Evolutionary conservation across 352 stramenopile genomes (phyloP).

Genomic region (Pythium folliculosum): DNA sequence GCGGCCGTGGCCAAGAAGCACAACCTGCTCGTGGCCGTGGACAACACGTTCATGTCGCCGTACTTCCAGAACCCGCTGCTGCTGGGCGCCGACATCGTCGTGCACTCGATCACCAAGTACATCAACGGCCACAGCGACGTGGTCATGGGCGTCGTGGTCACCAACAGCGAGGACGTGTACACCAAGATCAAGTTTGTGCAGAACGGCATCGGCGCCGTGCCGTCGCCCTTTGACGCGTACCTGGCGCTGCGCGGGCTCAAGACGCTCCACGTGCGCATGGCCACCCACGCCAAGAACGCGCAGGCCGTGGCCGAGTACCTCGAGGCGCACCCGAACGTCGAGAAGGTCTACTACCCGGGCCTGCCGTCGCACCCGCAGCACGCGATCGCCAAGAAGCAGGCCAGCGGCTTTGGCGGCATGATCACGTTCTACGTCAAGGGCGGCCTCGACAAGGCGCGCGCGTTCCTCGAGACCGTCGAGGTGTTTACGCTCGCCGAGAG

Average conservation of each 20-base stretch:
- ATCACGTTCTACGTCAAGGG: conserved; percentile 95
- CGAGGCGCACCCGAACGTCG: conserved; percentile 84
- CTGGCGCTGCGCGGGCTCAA: conserved; percentile 95
- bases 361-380: conserved; percentile 89
- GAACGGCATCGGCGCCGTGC: conserved; percentile 92
- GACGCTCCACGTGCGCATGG: conserved; percentile 94
- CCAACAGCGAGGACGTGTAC: conserved; percentile 92
- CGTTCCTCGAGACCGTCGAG: conserved; percentile 92
- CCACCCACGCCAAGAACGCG: conserved; percentile 94
- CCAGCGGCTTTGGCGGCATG: conserved; percentile 77
- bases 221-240: conserved; percentile 94
- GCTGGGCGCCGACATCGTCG: conserved; percentile 91
- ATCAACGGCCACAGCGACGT: conserved; percentile 96
- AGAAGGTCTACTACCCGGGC: conserved; percentile 93
- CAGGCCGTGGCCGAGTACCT: conserved; percentile 91
- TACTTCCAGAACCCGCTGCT: conserved; percentile 93
- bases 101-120: conserved; percentile 96
- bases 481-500: conserved; percentile 95
- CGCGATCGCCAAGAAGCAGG: conserved; percentile 84
- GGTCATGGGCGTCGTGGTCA: conserved; percentile 91
- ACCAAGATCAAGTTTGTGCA: conserved; percentile 94
- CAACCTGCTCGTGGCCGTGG: conserved; percentile 89
- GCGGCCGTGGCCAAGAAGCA: conserved; percentile 88
- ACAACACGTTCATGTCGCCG: conserved; percentile 95
- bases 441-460: conserved; percentile 73